A percentile compares a stretch with the other conserved stretches of the same genome.
These are phyloP conservation scores for Carnegiea gigantea DNA, from an alignment of 179 eudicot genomes.

Conservation along the genomic window DNA sequence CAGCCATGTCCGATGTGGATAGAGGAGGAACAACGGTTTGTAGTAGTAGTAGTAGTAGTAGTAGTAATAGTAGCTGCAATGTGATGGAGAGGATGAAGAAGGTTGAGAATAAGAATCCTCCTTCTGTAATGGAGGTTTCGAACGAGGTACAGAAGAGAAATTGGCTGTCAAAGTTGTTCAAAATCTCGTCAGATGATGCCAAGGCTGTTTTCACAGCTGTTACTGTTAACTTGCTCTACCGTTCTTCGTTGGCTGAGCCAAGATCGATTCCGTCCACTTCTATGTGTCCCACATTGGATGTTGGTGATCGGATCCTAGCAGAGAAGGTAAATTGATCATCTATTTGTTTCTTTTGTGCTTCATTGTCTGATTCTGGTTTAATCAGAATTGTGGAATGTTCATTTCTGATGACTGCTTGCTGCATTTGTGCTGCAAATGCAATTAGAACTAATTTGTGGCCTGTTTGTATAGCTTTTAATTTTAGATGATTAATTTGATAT, in stretches of 20 bases:
- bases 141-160: conserved; percentile 20
- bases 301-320: conserved; percentile 80
- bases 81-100: conserved; percentile 4
- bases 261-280: conserved; percentile 80
- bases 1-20: conserved; percentile 45
- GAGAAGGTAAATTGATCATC: conserved; percentile 63
- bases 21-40: conserved; percentile 41
- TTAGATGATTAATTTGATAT: not conserved
- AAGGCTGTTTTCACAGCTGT: conserved; percentile 76
- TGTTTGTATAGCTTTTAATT: not conserved
- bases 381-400: not conserved
- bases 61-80: not conserved
- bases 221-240: conserved; percentile 61
- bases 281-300: conserved; percentile 84
- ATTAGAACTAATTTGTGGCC: not conserved
- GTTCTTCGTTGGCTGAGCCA: conserved; percentile 77
- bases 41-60: not conserved
- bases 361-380: not conserved
- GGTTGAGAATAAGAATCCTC: conserved; percentile 4
- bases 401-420: no score
- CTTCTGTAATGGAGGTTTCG: conserved; percentile 8
- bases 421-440: not conserved
- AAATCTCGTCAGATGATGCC: conserved; percentile 65
- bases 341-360: not conserved
- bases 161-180: conserved; percentile 37